Evolutionary conservation across 495 filamentous ascomycete species (phyloP).

Genomic region (Schizothecium vesticola): DNA sequence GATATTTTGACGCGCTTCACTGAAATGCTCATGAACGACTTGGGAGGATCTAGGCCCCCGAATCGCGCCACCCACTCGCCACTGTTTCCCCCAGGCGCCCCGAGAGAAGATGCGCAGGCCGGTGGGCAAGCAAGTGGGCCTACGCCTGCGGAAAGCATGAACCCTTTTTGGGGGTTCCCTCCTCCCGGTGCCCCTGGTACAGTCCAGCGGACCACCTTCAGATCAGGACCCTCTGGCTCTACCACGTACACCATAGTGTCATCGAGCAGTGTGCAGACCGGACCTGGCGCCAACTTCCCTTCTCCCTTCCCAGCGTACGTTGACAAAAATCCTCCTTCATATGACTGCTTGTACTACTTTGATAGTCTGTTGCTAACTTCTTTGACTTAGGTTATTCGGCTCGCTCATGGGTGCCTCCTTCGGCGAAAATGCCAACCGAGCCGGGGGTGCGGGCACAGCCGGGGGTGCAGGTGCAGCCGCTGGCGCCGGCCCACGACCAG

Average conservation of each 20-base stretch:
- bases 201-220: conserved; percentile 21
- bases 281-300: neutral
- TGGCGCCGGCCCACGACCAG: conserved; percentile 10
- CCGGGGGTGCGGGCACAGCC: neutral
- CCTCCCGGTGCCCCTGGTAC: neutral
- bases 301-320: conserved; percentile 20
- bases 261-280: neutral
- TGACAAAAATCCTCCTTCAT: neutral
- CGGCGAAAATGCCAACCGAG: neutral
- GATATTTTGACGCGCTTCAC: conserved; percentile 39
- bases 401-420: conserved; percentile 14
- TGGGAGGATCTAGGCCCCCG: conserved; percentile 13
- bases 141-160: neutral
- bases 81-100: neutral
- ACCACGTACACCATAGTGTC: conserved; percentile 32
- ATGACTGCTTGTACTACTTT: neutral
- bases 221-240: conserved; percentile 16
- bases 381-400: conserved; percentile 11
- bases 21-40: conserved; percentile 33
- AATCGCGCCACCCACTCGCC: conserved; percentile 3
- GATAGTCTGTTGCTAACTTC: neutral
- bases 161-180: neutral
- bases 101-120: neutral
- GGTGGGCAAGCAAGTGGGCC: neutral
- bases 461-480: neutral